phyloP scores from a whole-genome alignment of 306 rosid species.

The Cucumis hystrix region DNA sequence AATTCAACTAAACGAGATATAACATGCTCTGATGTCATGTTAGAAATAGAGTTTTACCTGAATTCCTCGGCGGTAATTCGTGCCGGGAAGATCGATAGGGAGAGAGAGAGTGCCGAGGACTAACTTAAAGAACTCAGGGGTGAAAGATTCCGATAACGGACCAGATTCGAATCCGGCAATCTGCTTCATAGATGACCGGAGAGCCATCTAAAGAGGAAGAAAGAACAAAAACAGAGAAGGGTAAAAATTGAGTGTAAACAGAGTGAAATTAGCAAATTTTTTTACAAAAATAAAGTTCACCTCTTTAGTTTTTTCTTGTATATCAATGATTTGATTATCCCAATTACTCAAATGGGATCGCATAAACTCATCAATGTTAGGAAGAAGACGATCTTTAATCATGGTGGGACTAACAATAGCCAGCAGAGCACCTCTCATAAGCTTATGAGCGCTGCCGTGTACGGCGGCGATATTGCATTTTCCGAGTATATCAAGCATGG shows the following conservation, averaged over 20 bases:
- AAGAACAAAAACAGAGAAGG: background rate
- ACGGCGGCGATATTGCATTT: conserved; percentile 90
- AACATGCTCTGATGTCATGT: background rate
- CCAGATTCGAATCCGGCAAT: conserved; percentile 54
- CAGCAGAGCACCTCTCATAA: conserved; percentile 79
- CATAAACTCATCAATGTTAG: conserved; percentile 73
- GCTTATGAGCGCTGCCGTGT: conserved; percentile 89
- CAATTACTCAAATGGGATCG: conserved; percentile 48
- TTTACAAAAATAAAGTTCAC: conserved; percentile 14
- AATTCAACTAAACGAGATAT: too few species aligned
- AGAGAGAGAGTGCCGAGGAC: conserved; percentile 83
- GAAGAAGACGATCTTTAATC: conserved; percentile 58
- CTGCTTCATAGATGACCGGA: conserved; percentile 68
- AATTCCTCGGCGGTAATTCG: conserved; percentile 63
- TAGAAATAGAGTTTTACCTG: conserved; percentile 28
- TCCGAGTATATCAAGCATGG: conserved; percentile 89
- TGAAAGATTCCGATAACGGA: conserved; percentile 32
- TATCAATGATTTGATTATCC: conserved; percentile 56
- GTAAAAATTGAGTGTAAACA: background rate
- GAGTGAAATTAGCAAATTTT: background rate
- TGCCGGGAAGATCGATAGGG: conserved; percentile 87
- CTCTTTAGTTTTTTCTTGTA: conserved; percentile 85
- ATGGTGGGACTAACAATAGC: conserved; percentile 56
- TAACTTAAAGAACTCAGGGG: conserved; percentile 71
- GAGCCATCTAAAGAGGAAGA: conserved; percentile 55